A percentile compares a stretch with the other conserved stretches of the same genome.
Evolutionary conservation across 495 filamentous ascomycete species (phyloP).

Genomic region (Trichoderma asperelloides): DNA sequence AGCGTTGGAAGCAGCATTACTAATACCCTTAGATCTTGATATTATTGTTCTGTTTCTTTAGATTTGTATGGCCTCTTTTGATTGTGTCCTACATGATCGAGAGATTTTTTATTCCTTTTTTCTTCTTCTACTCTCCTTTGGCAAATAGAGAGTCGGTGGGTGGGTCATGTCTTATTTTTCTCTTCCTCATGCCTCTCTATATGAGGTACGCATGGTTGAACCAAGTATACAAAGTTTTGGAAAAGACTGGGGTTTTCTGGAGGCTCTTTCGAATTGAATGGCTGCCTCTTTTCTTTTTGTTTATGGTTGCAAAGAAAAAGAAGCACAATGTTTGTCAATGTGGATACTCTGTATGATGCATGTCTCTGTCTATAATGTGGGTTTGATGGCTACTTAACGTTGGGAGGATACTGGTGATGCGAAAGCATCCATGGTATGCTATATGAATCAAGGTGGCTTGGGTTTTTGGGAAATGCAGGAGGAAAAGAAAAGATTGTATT

Average conservation of each 20-base stretch:
- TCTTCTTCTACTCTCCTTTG: background rate
- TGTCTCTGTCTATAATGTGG: constrained; percentile 4
- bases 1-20: constrained; percentile 29
- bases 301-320: too few relatives aligned
- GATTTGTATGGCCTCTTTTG: background rate
- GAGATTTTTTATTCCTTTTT: background rate
- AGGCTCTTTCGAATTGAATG: background rate
- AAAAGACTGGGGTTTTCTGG: background rate
- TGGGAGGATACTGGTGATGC: background rate
- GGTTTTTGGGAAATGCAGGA: too few relatives aligned
- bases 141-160: background rate
- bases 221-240: background rate
- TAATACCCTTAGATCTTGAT: constrained; percentile 6
- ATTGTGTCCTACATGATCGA: background rate
- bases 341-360: constrained; percentile 4
- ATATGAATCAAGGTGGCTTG: background rate
- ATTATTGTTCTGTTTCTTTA: background rate
- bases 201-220: background rate
- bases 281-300: background rate
- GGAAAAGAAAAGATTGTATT: too few relatives aligned
- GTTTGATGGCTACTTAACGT: background rate
- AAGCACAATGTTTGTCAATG: background rate
- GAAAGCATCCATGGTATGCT: background rate
- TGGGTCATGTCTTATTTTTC: background rate
- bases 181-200: background rate